A percentile compares a stretch with the other conserved stretches of the same genome.
Conservation (phyloP, 148 eudicot genomes). For the Fagopyrum tataricum region DNA sequence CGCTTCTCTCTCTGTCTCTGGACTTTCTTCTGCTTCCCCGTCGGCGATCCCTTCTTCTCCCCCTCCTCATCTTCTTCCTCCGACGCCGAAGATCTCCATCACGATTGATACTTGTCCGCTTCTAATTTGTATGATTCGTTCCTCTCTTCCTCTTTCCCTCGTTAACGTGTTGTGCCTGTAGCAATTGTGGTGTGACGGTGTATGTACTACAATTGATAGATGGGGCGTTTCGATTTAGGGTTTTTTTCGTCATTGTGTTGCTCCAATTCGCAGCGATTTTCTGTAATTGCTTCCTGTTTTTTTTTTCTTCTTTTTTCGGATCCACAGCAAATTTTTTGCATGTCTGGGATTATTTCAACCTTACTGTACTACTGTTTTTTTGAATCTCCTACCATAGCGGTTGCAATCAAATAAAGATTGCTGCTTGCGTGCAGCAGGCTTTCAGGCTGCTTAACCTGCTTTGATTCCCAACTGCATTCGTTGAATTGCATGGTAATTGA, state of each 20-base stretch:
- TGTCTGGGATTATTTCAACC: not conserved
- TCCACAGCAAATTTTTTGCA: not conserved
- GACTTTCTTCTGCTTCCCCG: slow-evolving; percentile 61
- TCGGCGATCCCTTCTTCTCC: slow-evolving; percentile 19
- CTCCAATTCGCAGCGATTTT: not conserved
- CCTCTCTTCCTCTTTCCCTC: not conserved
- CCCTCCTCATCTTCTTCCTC: slow-evolving; percentile 22
- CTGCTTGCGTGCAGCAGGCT: not conserved
- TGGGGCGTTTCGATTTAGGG: not conserved
- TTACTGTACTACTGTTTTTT: not conserved
- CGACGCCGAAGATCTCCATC: slow-evolving; percentile 16
- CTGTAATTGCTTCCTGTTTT: not conserved
- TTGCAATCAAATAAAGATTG: not conserved
- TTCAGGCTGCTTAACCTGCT: not conserved
- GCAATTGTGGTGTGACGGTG: not conserved
- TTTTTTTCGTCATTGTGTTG: not conserved
- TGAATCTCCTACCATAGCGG: not conserved
- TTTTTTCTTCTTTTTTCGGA: not conserved
- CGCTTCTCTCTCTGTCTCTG: slow-evolving; percentile 62
- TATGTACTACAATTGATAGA: not conserved
- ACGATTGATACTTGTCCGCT: not conserved
- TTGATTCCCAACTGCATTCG: not conserved
- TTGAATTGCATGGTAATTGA: not conserved
- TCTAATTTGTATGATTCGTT: slow-evolving; percentile 5
- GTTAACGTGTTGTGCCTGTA: not conserved